These are phyloP conservation scores for Penicillium canariense DNA, from an alignment of 495 filamentous ascomycete species.

Conservation along the genomic window DNA sequence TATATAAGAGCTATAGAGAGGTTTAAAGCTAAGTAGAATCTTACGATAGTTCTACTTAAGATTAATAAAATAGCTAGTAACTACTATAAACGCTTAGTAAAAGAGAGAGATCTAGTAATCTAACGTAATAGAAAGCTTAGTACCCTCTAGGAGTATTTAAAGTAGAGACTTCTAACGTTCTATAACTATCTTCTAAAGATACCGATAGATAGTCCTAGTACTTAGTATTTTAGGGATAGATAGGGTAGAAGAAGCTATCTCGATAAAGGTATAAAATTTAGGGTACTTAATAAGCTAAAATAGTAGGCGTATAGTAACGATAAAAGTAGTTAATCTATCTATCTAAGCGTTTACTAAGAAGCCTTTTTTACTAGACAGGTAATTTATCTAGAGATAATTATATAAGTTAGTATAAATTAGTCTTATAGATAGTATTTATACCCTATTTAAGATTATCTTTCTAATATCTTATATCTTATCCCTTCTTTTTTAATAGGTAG, in stretches of 20 bases:
- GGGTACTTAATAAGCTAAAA: too few relatives aligned
- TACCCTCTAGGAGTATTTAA: too few relatives aligned
- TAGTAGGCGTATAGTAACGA: too few relatives aligned
- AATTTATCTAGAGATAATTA: neutral
- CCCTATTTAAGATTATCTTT: neutral
- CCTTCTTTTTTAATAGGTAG: neutral
- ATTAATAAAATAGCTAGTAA: slow-evolving; percentile 23
- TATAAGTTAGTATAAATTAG: neutral
- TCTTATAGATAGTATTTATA: too few relatives aligned
- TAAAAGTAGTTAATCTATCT: slow-evolving; percentile 9
- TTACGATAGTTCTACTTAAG: slow-evolving; percentile 18
- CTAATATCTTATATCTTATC: neutral
- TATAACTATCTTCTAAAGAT: too few relatives aligned
- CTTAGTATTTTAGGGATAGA: too few relatives aligned
- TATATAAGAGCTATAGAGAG: slow-evolving; percentile 8
- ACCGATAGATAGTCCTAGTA: too few relatives aligned
- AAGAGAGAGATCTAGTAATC: too few relatives aligned
- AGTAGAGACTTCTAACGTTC: too few relatives aligned
- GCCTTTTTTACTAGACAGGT: neutral
- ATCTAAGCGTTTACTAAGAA: neutral
- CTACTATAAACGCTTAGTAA: slow-evolving; percentile 25
- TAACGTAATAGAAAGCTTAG: too few relatives aligned
- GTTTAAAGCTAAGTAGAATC: slow-evolving; percentile 24
- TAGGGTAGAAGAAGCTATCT: too few relatives aligned
- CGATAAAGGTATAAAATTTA: too few relatives aligned